These are phyloP conservation scores for Artemisia tridentata DNA, from an alignment of 129 eudicot genomes.

Conservation along the genomic window DNA sequence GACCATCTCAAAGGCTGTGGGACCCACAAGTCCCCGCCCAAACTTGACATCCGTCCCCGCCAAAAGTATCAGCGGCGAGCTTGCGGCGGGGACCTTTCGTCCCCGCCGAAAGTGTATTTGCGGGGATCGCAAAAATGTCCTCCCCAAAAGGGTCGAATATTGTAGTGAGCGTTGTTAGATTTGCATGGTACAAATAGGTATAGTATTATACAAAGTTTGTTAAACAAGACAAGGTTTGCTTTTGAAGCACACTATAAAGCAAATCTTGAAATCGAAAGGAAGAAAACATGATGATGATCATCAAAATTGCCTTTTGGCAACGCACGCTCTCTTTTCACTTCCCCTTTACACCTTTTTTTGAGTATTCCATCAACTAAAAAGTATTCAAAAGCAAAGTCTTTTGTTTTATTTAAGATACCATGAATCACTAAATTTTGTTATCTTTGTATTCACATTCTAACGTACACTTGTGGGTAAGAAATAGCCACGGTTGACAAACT, in stretches of 20 bases:
- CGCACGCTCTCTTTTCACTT: constrained; percentile 35
- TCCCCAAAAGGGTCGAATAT: too few relatives aligned
- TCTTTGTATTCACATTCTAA: too few relatives aligned
- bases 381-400: constrained; percentile 24
- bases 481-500: too few relatives aligned
- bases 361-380: constrained; percentile 23
- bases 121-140: too few relatives aligned
- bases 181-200: constrained; percentile 5
- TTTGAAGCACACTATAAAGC: constrained; percentile 26
- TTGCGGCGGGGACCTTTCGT: too few relatives aligned
- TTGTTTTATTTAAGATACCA: constrained; percentile 17
- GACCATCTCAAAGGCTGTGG: too few relatives aligned
- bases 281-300: constrained; percentile 30
- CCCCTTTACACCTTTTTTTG: constrained; percentile 29
- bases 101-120: too few relatives aligned
- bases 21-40: too few relatives aligned
- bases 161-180: constrained; percentile 1
- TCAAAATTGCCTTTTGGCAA: constrained; percentile 33
- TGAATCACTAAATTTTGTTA: too few relatives aligned
- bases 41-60: too few relatives aligned
- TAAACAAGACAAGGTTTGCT: constrained; percentile 32
- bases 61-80: too few relatives aligned
- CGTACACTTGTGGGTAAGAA: too few relatives aligned
- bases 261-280: constrained; percentile 25
- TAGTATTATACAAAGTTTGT: constrained; percentile 14